Conservation (phyloP, 140 eudicot species). For the Oenanthe javanica region DNA sequence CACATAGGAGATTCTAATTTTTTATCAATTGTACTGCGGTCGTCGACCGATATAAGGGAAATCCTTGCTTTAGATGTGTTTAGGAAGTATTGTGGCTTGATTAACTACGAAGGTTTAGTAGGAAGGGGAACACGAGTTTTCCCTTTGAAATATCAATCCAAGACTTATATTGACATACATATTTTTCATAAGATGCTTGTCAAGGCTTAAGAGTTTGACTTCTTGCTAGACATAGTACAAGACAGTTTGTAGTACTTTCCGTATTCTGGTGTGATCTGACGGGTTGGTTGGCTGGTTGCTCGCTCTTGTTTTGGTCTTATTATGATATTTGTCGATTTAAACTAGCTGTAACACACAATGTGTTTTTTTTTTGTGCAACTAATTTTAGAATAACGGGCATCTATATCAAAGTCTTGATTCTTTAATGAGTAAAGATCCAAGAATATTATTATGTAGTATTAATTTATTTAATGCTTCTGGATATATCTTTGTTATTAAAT, state of each 20-base stretch:
- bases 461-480: background rate
- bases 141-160: background rate
- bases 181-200: no score
- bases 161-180: background rate
- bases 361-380: background rate
- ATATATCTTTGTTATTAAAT: background rate
- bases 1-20: background rate
- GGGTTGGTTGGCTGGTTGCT: background rate
- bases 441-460: background rate
- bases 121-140: background rate
- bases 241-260: background rate
- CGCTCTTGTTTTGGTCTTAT: background rate
- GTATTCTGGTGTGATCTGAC: background rate
- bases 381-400: background rate
- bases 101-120: background rate
- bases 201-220: no score
- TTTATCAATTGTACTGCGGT: background rate
- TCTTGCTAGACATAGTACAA: background rate
- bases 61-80: background rate
- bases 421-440: background rate
- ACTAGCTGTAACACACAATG: background rate
- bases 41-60: background rate
- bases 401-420: background rate
- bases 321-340: background rate
- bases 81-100: background rate